Evolutionary conservation across 805 yeast genomes (phyloP).

Genomic region (Candida tibetensis): DNA sequence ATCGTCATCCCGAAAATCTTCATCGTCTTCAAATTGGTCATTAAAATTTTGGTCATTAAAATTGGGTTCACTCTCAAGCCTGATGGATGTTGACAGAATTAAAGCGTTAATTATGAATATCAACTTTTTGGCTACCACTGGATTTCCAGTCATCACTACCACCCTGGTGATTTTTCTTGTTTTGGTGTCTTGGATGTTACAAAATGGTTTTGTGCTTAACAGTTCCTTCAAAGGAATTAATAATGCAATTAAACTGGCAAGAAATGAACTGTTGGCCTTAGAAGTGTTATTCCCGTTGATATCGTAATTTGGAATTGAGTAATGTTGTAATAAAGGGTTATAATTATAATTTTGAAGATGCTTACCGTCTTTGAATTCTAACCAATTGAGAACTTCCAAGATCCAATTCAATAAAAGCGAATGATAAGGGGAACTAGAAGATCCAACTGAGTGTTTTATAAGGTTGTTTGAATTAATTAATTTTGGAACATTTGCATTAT

Average conservation of each 20-base stretch:
- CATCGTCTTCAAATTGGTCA: neutral
- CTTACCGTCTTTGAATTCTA: slow-evolving; percentile 51
- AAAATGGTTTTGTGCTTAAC: slow-evolving; percentile 33
- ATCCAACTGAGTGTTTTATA: slow-evolving; percentile 21
- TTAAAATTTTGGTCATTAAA: neutral
- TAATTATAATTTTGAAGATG: slow-evolving; percentile 6
- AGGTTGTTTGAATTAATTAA: slow-evolving; percentile 41
- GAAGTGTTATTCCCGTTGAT: neutral
- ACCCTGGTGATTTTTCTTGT: slow-evolving; percentile 42
- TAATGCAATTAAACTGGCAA: slow-evolving; percentile 48
- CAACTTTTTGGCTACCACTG: slow-evolving; percentile 57
- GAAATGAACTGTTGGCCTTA: slow-evolving; percentile 28
- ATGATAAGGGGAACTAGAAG: slow-evolving; percentile 19
- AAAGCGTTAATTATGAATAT: slow-evolving; percentile 53
- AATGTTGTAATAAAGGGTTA: slow-evolving; percentile 6
- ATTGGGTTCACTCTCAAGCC: neutral
- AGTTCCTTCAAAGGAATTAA: slow-evolving; percentile 39
- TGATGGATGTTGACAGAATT: slow-evolving; percentile 16
- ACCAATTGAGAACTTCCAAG: slow-evolving; percentile 50
- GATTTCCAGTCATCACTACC: slow-evolving; percentile 57
- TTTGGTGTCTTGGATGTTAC: slow-evolving; percentile 20
- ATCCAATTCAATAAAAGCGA: slow-evolving; percentile 50
- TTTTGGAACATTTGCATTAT: slow-evolving; percentile 45
- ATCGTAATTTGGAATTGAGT: neutral
- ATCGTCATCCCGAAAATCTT: neutral